Evolutionary conservation across 192 early-diverging fungal species (phyloP).

Genomic region (Backusella australiensis): DNA sequence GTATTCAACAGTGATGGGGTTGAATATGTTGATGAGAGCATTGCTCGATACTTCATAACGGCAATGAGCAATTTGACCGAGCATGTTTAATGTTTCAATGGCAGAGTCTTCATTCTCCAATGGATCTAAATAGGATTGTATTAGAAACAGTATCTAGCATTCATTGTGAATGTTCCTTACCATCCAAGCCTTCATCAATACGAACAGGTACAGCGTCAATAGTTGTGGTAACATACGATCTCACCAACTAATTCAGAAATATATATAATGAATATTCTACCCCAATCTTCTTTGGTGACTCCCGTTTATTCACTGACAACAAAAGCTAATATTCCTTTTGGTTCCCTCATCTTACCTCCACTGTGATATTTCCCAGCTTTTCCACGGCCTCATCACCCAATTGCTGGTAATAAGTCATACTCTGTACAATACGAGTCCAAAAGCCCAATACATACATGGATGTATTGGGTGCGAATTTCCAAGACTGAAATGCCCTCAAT

Average conservation of each 20-base stretch:
- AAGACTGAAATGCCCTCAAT: constrained; percentile 57
- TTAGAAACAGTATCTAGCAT: background rate
- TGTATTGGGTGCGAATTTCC: constrained; percentile 75
- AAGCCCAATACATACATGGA: constrained; percentile 78
- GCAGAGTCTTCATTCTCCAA: constrained; percentile 68
- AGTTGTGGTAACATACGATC: constrained; percentile 49
- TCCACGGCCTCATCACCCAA: constrained; percentile 13
- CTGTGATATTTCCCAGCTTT: constrained; percentile 50
- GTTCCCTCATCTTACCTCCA: constrained; percentile 25
- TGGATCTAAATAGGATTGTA: constrained; percentile 41
- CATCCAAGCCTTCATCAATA: constrained; percentile 57
- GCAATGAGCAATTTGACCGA: constrained; percentile 66
- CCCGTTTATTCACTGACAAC: no score
- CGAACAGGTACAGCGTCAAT: constrained; percentile 49
- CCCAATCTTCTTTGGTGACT: background rate
- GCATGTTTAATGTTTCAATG: constrained; percentile 64
- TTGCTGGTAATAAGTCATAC: constrained; percentile 42
- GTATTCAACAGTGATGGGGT: constrained; percentile 64
- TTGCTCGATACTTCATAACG: constrained; percentile 62
- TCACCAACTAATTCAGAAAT: constrained; percentile 36
- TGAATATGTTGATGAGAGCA: constrained; percentile 48
- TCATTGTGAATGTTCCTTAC: constrained; percentile 24
- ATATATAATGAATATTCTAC: no score
- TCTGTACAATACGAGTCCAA: constrained; percentile 80
- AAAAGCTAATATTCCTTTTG: background rate